Evolutionary conservation across 805 yeast genomes (phyloP).

Genomic region (Barnettozyma pratensis): DNA sequence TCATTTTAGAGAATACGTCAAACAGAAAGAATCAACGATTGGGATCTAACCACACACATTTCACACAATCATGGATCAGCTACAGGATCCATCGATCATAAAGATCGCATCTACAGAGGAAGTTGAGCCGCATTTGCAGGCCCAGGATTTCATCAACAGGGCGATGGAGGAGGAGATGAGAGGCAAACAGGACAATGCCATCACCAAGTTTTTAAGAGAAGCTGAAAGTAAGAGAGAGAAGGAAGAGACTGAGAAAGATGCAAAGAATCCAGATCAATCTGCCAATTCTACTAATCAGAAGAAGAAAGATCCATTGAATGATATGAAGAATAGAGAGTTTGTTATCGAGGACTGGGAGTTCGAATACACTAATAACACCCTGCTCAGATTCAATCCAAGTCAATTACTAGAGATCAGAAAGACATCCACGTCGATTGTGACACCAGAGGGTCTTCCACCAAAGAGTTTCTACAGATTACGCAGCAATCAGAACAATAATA

Average conservation of each 20-base stretch:
- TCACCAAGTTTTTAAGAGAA: slow-evolving; percentile 20
- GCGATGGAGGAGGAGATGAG: slow-evolving; percentile 9
- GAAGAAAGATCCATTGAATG: slow-evolving; percentile 7
- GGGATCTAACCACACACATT: neutral
- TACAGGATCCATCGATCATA: slow-evolving; percentile 20
- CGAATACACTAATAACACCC: slow-evolving; percentile 5
- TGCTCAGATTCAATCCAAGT: slow-evolving; percentile 20
- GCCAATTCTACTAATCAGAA: slow-evolving; percentile 1
- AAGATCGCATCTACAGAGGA: slow-evolving; percentile 6
- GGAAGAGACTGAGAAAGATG: slow-evolving; percentile 15
- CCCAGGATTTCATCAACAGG: slow-evolving; percentile 8
- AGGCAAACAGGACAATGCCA: slow-evolving; percentile 18
- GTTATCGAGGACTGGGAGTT: slow-evolving; percentile 20
- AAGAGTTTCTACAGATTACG: slow-evolving; percentile 20
- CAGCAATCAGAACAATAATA: slow-evolving; percentile 1
- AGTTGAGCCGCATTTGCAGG: slow-evolving; percentile 1
- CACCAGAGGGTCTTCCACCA: slow-evolving; percentile 19
- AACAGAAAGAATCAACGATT: neutral
- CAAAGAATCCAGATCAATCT: neutral
- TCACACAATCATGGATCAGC: slow-evolving; percentile 10
- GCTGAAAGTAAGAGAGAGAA: slow-evolving; percentile 23
- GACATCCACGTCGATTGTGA: slow-evolving; percentile 10
- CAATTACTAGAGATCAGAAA: slow-evolving; percentile 14
- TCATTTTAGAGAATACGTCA: neutral
- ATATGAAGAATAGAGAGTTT: slow-evolving; percentile 12